Base-by-base conservation (phyloP, 805 yeast species). In the Kregervanrija delftensis region DNA sequence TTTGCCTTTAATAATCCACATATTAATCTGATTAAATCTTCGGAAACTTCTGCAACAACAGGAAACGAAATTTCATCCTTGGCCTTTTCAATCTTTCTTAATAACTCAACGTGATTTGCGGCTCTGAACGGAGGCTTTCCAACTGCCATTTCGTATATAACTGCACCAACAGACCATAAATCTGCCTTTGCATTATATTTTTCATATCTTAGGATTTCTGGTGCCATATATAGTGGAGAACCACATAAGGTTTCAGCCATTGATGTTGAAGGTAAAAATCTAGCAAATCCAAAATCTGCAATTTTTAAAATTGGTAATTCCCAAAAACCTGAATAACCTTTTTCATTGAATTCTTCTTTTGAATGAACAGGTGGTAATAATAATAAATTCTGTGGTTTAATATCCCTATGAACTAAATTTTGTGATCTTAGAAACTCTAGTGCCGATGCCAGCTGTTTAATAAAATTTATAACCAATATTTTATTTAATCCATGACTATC, bases 71-170 rank as follows among this genome's bases (percentile, higher is more conserved):
- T 88, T 42, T 69, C 71, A 64, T 90, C 96, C 50, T 84, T 82
- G 1, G 87, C 76, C 55, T 77, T 79, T 60, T 90, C 95, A 53
- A 93, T 93, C 58, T 83, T 86, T 63, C 86, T 82, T 57, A 86
- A 74, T 44, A 93, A 73, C 60, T 91, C 97, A 49, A 93, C 81
- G 61, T 91, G 98, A 60, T 93, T 93, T 4, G 85, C 79, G 3
- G 99, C 98, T 52, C 85, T 80, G 63, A 90, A 93, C 0, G 99
- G 99, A 1, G 99, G 96, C 63, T 77, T 84, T n/a, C 98, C 98
- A 30, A 86, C 89, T 11, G 86, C 76, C 96, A 93, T 90, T 64
- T 93, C 99, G 64, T 83, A 93, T 11, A 90, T 68, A 1, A 93
- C 98, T 1, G 98, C 95, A 3, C 99, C 99, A 4, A 91, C 96